Conservation (phyloP, 2,329 filamentous ascomycete genomes). For the Colletotrichum sublineola region DNA sequence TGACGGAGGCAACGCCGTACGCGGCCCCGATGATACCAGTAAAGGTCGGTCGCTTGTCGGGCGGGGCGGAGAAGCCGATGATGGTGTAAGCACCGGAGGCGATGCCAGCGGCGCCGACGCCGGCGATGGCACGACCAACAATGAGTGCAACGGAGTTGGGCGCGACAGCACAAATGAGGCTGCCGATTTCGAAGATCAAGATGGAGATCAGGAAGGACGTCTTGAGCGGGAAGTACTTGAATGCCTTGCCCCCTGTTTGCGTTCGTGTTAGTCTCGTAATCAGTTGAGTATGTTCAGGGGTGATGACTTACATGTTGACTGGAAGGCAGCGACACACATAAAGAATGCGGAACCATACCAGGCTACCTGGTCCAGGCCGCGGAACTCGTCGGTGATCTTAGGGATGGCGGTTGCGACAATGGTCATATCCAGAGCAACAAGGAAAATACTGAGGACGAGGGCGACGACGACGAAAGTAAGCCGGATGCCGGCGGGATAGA, state of each 20-base stretch:
- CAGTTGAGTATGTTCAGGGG: conserved; percentile 38
- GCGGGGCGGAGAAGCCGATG: conserved; percentile 59
- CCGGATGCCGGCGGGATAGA: conserved; percentile 56
- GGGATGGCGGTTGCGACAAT: conserved; percentile 71
- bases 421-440: conserved; percentile 65
- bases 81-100: conserved; percentile 62
- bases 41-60: conserved; percentile 52
- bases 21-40: conserved; percentile 55
- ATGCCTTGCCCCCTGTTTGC: conserved; percentile 58
- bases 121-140: conserved; percentile 64
- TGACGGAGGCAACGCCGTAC: conserved; percentile 53
- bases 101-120: conserved; percentile 62
- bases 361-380: conserved; percentile 64
- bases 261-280: conserved; percentile 43
- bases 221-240: conserved; percentile 66
- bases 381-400: conserved; percentile 67
- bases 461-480: conserved; percentile 61
- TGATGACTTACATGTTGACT: conserved; percentile 53
- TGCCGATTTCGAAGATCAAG: conserved; percentile 67
- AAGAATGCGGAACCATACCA: conserved; percentile 73
- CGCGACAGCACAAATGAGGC: conserved; percentile 63
- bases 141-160: conserved; percentile 63
- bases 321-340: conserved; percentile 60
- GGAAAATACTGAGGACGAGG: conserved; percentile 62
- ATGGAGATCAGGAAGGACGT: conserved; percentile 63